These are phyloP conservation scores for Aspergillus conjunctus DNA, from an alignment of 495 filamentous ascomycete genomes.

Conservation along the genomic window DNA sequence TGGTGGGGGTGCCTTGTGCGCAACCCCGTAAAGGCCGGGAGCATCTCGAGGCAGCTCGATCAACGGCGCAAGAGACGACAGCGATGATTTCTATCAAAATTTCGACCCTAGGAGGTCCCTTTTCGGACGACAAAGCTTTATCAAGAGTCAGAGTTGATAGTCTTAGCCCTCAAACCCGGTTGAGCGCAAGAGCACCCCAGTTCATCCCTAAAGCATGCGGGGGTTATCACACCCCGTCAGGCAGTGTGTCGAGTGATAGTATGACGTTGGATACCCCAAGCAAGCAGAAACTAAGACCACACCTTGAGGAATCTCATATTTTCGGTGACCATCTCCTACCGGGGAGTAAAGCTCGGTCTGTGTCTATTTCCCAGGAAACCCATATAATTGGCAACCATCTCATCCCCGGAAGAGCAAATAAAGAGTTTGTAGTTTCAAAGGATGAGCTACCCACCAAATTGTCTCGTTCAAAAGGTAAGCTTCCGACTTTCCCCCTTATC, in stretches of 20 bases:
- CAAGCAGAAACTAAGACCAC: background rate
- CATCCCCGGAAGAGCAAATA: slow-evolving; percentile 22
- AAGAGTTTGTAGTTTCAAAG: background rate
- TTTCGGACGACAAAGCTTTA: background rate
- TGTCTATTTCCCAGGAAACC: background rate
- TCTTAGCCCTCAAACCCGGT: slow-evolving; percentile 11
- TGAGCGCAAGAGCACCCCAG: slow-evolving; percentile 15
- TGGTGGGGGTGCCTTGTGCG: background rate
- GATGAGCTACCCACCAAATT: background rate
- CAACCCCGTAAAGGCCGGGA: background rate
- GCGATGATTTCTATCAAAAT: background rate
- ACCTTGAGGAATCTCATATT: background rate
- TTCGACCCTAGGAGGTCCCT: background rate
- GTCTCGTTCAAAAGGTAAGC: slow-evolving; percentile 9
- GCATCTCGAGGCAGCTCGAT: background rate
- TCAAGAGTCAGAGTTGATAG: background rate
- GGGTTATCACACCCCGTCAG: slow-evolving; percentile 3
- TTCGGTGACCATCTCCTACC: slow-evolving; percentile 23
- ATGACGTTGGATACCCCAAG: background rate
- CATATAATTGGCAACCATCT: slow-evolving; percentile 29
- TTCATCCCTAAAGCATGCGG: slow-evolving; percentile 14
- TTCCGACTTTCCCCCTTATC: background rate
- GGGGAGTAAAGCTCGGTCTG: background rate
- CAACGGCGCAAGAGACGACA: background rate
- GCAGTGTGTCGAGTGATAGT: slow-evolving; percentile 10